phyloP scores from a whole-genome alignment of 352 stramenopile genomes.

The Globisporangium uncinulatum region DNA sequence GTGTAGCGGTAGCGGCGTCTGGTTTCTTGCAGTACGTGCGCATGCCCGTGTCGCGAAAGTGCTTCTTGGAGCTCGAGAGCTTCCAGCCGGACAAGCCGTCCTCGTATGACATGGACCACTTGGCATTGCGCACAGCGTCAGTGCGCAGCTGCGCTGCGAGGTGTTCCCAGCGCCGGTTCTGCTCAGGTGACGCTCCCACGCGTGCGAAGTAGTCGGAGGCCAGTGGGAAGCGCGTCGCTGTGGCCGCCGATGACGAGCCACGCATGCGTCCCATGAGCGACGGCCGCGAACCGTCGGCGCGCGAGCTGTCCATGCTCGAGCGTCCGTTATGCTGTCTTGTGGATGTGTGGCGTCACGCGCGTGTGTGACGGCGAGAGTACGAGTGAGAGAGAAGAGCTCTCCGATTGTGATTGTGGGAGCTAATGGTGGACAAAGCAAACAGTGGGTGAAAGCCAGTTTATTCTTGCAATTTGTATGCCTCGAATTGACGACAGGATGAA shows the following conservation, averaged over 20 bases:
- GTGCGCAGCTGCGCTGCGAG: slow-evolving; percentile 30
- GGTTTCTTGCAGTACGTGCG: slow-evolving; percentile 48
- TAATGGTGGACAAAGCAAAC: too few species aligned
- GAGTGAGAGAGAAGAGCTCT: neutral
- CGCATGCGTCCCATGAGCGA: slow-evolving; percentile 35
- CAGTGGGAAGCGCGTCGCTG: slow-evolving; percentile 31
- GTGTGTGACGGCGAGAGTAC: neutral
- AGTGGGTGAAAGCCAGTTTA: too few species aligned
- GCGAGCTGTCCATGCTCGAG: slow-evolving; percentile 28
- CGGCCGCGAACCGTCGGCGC: slow-evolving; percentile 16
- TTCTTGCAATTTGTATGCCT: too few species aligned
- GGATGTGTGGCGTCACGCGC: too few species aligned
- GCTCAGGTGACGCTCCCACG: slow-evolving; percentile 30
- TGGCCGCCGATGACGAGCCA: slow-evolving; percentile 6
- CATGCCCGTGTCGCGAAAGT: slow-evolving; percentile 62
- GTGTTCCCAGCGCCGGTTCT: slow-evolving; percentile 26
- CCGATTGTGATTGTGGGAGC: neutral
- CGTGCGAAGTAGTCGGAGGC: slow-evolving; percentile 37
- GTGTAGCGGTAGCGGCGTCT: slow-evolving; percentile 23
- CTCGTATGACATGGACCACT: slow-evolving; percentile 61
- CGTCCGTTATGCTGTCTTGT: neutral
- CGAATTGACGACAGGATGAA: neutral
- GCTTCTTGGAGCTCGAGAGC: slow-evolving; percentile 56
- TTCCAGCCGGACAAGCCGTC: slow-evolving; percentile 58
- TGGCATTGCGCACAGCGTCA: slow-evolving; percentile 30